Evolutionary conservation across 139 green algal species (phyloP), one percentile per base, ranked within the genome.

Genomic region (Pleodorina starrii): DNA sequence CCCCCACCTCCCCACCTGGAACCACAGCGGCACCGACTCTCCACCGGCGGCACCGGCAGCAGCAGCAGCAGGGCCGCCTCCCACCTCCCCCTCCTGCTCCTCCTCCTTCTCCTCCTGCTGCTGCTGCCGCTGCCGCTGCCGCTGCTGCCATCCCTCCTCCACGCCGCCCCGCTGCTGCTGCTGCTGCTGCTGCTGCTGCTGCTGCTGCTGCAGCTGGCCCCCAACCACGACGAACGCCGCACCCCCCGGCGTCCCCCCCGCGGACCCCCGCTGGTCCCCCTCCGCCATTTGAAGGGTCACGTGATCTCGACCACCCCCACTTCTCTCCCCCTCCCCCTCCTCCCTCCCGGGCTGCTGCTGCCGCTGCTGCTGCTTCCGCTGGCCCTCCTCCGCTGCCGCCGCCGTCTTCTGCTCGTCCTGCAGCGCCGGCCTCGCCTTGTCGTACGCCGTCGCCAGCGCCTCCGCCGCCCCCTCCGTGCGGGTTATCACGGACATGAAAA

Each of bases 401-500:
- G 29, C 66, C 83, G 71, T 69, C 38, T 36, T 9, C 66, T 25
- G n/a, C 66, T n/a, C n/a, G n/a, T n/a, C n/a, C n/a, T 81, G 43
- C 32, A 79, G 44, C 32, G 10, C 68, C n/a, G 11, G 46, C 19
- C 68, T 66, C 36, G 25, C 60, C 48, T 72, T 71, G 66, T 25
- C 35, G 79, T 88, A 85, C 7, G 68, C 78, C 14, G 14, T 14
- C 17, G 72, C 77, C 40, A 91, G 78, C 12, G 78, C 48, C 16
- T 84, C 63, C 7, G 48, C 50, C 1, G 79, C 77, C 14, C 32
- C 72, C 14, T 66, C 68, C 29, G 86, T 57, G 46, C 51, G 75
- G 0, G 78, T 85, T 1, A 92, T 11, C 23, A 92, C 50, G 1
- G 75, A 32, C 73, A 93, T 78, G 82, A 91, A 93, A 81, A 76